Percentiles rank a stretch among this genome's conserved stretches.
These are phyloP conservation scores for Saturnispora hagleri DNA, from an alignment of 805 yeast genomes.

Conservation along the genomic window DNA sequence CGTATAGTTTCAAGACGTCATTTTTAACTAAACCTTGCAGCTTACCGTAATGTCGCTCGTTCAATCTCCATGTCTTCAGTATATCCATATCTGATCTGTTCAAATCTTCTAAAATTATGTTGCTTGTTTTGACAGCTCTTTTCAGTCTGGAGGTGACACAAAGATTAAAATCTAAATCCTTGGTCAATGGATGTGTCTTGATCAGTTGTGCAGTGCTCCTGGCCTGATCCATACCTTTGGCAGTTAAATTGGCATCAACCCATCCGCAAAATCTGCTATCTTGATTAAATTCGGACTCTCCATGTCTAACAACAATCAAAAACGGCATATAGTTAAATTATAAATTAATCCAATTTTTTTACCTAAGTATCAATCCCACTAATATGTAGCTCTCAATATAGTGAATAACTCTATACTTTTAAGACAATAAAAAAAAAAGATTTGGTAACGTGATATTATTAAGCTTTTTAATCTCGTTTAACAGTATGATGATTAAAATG, in stretches of 20 bases:
- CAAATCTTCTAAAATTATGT: constrained; percentile 51
- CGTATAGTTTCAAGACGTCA: constrained; percentile 53
- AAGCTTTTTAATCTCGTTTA: not conserved
- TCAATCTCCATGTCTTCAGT: constrained; percentile 66
- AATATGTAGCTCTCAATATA: not conserved
- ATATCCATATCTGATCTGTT: constrained; percentile 41
- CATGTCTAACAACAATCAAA: constrained; percentile 64
- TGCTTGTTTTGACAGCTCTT: constrained; percentile 68
- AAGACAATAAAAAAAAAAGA: not conserved
- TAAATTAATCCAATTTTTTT: not conserved
- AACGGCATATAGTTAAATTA: constrained; percentile 9
- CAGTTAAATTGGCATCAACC: constrained; percentile 68
- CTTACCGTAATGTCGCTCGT: constrained; percentile 79
- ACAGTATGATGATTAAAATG: not conserved
- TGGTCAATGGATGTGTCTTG: constrained; percentile 35
- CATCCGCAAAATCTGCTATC: constrained; percentile 76
- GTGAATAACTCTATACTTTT: not conserved
- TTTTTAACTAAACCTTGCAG: constrained; percentile 74
- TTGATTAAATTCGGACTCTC: constrained; percentile 74
- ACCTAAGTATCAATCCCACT: not conserved
- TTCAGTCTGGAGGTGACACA: constrained; percentile 56
- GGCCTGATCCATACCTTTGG: constrained; percentile 62
- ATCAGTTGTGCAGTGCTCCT: constrained; percentile 47
- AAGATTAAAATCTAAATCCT: constrained; percentile 30
- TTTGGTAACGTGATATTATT: not conserved